phyloP scores from a whole-genome alignment of 805 yeast genomes.

The Ogataea saltuana region DNA sequence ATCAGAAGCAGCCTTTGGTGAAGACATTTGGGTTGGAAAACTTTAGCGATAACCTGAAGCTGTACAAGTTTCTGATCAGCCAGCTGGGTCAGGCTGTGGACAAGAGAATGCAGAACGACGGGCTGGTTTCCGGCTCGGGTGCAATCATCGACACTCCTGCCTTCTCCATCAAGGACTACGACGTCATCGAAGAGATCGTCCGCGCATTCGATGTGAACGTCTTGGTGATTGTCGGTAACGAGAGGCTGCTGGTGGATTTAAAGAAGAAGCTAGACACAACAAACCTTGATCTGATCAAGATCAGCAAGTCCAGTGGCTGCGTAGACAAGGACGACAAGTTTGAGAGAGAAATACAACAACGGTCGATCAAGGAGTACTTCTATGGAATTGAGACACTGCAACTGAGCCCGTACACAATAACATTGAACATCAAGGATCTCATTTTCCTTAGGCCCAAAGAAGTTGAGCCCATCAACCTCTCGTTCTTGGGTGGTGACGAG shows the following conservation, averaged over 20 bases:
- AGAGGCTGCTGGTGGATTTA: constrained; percentile 64
- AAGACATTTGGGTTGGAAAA: constrained; percentile 74
- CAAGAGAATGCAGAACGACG: constrained; percentile 52
- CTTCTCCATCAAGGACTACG: constrained; percentile 49
- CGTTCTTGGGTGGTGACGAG: constrained; percentile 33
- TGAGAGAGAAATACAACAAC: constrained; percentile 70
- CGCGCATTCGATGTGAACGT: constrained; percentile 58
- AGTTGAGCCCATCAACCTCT: constrained; percentile 21
- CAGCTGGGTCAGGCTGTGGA: constrained; percentile 42
- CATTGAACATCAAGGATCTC: constrained; percentile 63
- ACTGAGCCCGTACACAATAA: constrained; percentile 83
- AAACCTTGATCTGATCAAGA: constrained; percentile 52
- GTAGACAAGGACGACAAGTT: constrained; percentile 72
- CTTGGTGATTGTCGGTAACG: constrained; percentile 74
- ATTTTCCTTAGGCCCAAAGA: constrained; percentile 59
- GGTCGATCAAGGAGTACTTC: constrained; percentile 81
- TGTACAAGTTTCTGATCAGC: constrained; percentile 51
- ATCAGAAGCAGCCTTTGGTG: constrained; percentile 88
- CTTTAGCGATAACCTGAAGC: constrained; percentile 54
- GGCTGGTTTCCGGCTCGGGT: constrained; percentile 49
- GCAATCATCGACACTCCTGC: constrained; percentile 76
- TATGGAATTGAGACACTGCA: constrained; percentile 71
- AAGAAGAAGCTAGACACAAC: constrained; percentile 46
- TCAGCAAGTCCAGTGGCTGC: constrained; percentile 74
- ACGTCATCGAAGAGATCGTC: constrained; percentile 56